Base-by-base conservation (phyloP, 805 yeast genomes). In the Monosporozyma siamensis region DNA sequence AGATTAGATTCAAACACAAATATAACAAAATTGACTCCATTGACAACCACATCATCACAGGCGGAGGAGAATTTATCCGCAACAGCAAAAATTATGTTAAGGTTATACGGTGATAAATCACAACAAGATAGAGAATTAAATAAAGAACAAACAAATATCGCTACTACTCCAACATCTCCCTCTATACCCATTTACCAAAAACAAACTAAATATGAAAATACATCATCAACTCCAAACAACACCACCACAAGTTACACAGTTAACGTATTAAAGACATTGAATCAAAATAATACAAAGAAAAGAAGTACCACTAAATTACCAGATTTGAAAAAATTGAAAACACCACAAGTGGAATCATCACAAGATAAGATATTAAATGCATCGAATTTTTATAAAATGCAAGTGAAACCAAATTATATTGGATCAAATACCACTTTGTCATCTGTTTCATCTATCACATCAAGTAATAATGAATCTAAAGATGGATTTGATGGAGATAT, bases 81-180 rank as follows among this genome's bases (percentile, higher is more conserved):
- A 6, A 49, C 53, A 1, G 53, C 53, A 4, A 42, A 38, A 20
- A 49, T 47, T 39, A 49, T 49, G 52, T 35, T 49, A 41, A 47
- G 37, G 29, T 20, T 49, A 14, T 49, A 49, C 37, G 44, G 47
- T 29, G 47, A 49, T 32, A 44, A 41, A 14, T 26, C 38, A 7
- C 45, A 44, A 37, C 27, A 30, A 26, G 22, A 34, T 21, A 29
- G 21, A 11, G 41, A 39, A 30, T 30, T 22, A 12, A 34, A 15
- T 18, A 39, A 22, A 31, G 40, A 26, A 15, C 18, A 25, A 20
- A 8, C 14, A 27, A 14, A 12, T 17, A 17, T 14, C n/a, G 37
- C 38, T 6, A 22, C 14, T 9, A 15, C 41, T 7, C 14, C 26
- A 22, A 29, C 30, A 10, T 11, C 21, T n/a, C 17, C 24, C 8